Conservation (phyloP, 2,329 filamentous ascomycete species). For the Akanthomyces uredinophilus region DNA sequence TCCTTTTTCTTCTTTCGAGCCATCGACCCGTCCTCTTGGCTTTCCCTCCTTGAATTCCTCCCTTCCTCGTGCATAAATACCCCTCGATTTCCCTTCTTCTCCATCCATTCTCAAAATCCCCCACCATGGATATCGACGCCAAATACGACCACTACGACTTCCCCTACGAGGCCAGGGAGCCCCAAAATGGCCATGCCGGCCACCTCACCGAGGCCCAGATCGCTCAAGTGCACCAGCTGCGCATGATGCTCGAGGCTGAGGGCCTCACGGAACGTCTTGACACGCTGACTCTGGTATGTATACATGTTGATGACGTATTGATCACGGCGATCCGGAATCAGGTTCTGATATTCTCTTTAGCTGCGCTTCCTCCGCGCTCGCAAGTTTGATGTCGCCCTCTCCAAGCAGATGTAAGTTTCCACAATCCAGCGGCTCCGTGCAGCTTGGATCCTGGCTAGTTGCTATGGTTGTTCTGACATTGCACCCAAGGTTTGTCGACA, state of each 20-base stretch:
- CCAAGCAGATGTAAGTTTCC: conserved; percentile 77
- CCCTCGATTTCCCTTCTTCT: conserved; percentile 5
- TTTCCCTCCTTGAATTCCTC: background rate
- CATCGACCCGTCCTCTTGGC: background rate
- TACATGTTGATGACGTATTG: conserved; percentile 2
- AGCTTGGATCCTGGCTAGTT: background rate
- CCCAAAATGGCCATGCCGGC: conserved; percentile 76
- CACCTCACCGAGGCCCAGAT: conserved; percentile 82
- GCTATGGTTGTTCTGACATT: conserved; percentile 19
- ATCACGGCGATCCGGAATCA: background rate
- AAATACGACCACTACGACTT: conserved; percentile 98
- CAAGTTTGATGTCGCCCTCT: conserved; percentile 82
- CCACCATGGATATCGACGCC: conserved; percentile 60
- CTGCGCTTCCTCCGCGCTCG: conserved; percentile 87
- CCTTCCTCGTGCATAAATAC: background rate
- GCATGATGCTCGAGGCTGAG: conserved; percentile 75
- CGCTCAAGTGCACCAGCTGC: conserved; percentile 81
- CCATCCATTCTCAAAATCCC: conserved; percentile 14
- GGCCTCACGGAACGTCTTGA: conserved; percentile 83
- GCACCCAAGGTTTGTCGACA: conserved; percentile 72
- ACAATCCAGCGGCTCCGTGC: background rate
- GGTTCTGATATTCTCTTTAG: conserved; percentile 33
- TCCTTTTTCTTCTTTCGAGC: background rate
- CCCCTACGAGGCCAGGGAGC: conserved; percentile 68
- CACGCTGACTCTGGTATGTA: conserved; percentile 77